A percentile compares a stretch with the other conserved stretches of the same genome.
phyloP scores from a whole-genome alignment of 495 filamentous ascomycete genomes.

The Penicillium verhagenii region DNA sequence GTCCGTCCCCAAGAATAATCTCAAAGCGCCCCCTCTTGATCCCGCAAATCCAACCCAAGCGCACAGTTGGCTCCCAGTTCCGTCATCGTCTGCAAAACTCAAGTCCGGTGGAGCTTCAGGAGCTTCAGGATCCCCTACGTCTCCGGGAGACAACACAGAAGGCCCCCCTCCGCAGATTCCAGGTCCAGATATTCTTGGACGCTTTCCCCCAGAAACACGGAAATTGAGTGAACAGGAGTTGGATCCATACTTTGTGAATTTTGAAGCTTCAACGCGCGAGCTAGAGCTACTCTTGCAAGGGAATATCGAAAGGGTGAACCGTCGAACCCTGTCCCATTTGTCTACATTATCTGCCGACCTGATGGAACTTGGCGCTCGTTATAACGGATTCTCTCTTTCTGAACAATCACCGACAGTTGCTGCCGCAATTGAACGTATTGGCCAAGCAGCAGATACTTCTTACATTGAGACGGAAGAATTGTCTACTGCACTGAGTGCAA shows the following conservation, averaged over 20 bases:
- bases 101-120: conserved; percentile 45
- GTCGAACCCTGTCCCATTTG: conserved; percentile 80
- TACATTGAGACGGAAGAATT: conserved; percentile 95
- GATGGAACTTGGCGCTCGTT: conserved; percentile 86
- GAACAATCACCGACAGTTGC: conserved; percentile 84
- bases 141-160: conserved; percentile 48
- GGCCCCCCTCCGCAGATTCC: conserved; percentile 51
- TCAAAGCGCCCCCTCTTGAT: conserved; percentile 91
- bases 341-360: conserved; percentile 81
- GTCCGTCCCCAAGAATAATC: conserved; percentile 86
- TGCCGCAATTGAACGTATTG: conserved; percentile 90
- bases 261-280: conserved; percentile 83
- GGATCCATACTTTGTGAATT: conserved; percentile 92
- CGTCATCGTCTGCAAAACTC: conserved; percentile 80
- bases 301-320: conserved; percentile 93
- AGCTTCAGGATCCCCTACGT: conserved; percentile 50
- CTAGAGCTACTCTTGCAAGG: conserved; percentile 83
- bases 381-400: conserved; percentile 95
- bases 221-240: conserved; percentile 83
- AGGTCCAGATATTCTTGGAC: conserved; percentile 64
- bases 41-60: conserved; percentile 87
- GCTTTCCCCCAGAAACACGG: conserved; percentile 79
- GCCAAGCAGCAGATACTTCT: conserved; percentile 92
- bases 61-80: conserved; percentile 84
- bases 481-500: conserved; percentile 75